phyloP scores from a whole-genome alignment of 1,284 basidiomycete genomes.

The Wallemia ichthyophaga region DNA sequence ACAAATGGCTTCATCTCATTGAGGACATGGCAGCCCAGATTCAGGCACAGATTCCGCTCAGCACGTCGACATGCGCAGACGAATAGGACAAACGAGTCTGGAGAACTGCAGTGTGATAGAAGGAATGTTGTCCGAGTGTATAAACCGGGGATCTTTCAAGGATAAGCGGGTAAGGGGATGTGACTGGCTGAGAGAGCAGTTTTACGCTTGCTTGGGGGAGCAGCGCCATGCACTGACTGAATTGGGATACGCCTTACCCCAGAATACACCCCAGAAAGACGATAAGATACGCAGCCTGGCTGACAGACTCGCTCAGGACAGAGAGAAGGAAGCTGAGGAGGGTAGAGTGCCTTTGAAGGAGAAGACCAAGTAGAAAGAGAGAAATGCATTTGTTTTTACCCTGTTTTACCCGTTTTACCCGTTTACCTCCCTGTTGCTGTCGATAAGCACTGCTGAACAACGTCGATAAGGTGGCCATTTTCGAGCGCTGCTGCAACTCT shows the following conservation, averaged over 20 bases:
- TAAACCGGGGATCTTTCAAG: not conserved
- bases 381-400: no score
- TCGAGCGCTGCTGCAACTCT: conserved; percentile 88
- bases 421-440: conserved; percentile 15
- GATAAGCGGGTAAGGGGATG: not conserved
- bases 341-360: not conserved
- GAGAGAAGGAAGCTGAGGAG: not conserved
- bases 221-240: not conserved
- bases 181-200: not conserved
- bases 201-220: not conserved
- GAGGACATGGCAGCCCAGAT: not conserved
- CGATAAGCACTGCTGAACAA: conserved; percentile 58
- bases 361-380: no score
- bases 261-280: not conserved
- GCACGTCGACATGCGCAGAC: not conserved
- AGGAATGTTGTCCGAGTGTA: not conserved
- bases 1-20: not conserved
- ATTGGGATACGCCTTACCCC: not conserved
- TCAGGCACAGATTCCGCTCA: not conserved
- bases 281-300: not conserved
- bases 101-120: not conserved
- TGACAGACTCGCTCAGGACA: not conserved
- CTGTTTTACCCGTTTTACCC: no score
- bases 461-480: conserved; percentile 56
- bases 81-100: not conserved